Percentiles rank a stretch among this genome's conserved stretches.
phyloP scores from a whole-genome alignment of 768 basidiomycete species.

The Hygrocybe punicea region DNA sequence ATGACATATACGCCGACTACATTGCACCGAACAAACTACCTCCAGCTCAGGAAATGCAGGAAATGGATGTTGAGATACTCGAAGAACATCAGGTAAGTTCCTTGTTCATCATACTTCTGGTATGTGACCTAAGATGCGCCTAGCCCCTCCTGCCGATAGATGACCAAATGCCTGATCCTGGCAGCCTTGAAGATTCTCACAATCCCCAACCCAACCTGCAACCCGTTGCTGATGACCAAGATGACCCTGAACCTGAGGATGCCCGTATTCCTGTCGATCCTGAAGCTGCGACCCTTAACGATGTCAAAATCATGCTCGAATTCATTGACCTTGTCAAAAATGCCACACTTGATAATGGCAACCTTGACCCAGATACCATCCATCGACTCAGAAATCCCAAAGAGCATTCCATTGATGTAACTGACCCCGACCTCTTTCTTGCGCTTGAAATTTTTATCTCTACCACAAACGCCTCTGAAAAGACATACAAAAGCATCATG shows the following conservation, averaged over 20 bases:
- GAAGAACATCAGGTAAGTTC: not conserved
- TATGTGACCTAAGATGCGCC: not conserved
- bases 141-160: not conserved
- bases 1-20: too few relatives aligned
- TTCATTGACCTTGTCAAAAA: conserved; percentile 11
- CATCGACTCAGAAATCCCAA: conserved; percentile 14
- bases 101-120: not conserved
- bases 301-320: conserved; percentile 8
- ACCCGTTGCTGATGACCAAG: not conserved
- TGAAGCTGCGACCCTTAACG: not conserved
- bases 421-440: conserved; percentile 25
- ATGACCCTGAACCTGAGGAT: not conserved
- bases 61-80: not conserved
- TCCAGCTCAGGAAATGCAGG: not conserved
- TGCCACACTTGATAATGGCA: conserved; percentile 17
- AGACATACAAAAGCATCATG: conserved; percentile 26
- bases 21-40: too few relatives aligned
- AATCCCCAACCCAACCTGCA: not conserved
- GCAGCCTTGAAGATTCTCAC: not conserved
- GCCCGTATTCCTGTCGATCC: not conserved
- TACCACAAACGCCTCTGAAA: conserved; percentile 28
- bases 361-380: conserved; percentile 8
- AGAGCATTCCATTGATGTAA: conserved; percentile 6
- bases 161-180: not conserved
- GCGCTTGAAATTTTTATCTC: conserved; percentile 34